A percentile compares a stretch with the other conserved stretches of the same genome.
Evolutionary conservation across 2,329 filamentous ascomycete species (phyloP).

Genomic region (Corinectria fuckeliana): DNA sequence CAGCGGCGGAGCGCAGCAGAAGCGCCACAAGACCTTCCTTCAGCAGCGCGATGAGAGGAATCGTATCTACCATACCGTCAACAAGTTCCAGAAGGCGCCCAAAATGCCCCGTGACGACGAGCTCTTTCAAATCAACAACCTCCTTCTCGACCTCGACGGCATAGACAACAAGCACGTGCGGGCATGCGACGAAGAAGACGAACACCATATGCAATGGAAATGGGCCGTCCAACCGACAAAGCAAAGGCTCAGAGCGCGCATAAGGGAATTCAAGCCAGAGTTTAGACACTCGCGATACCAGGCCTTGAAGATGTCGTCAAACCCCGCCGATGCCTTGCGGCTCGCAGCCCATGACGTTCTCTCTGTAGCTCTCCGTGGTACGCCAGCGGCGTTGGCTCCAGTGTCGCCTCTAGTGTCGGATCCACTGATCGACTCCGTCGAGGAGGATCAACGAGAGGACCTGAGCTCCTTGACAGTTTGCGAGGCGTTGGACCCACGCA

Average conservation of each 20-base stretch:
- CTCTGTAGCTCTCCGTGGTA: constrained; percentile 45
- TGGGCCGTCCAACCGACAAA: constrained; percentile 39
- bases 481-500: constrained; percentile 9
- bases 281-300: constrained; percentile 37
- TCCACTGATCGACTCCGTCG: constrained; percentile 21
- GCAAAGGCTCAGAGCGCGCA: constrained; percentile 32
- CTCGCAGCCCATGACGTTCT: constrained; percentile 53
- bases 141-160: constrained; percentile 61
- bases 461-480: constrained; percentile 6
- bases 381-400: no score
- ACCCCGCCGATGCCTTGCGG: constrained; percentile 44
- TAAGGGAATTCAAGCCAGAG: constrained; percentile 41
- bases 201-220: constrained; percentile 38
- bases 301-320: constrained; percentile 32
- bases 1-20: neutral
- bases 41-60: constrained; percentile 27
- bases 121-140: constrained; percentile 50
- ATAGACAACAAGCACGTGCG: constrained; percentile 53
- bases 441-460: constrained; percentile 16
- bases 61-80: constrained; percentile 40
- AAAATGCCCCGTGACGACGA: constrained; percentile 26
- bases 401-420: no score
- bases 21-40: constrained; percentile 36
- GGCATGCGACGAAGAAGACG: constrained; percentile 45
- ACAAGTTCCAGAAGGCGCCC: constrained; percentile 18